These are phyloP conservation scores for Eucalyptus caleyi DNA, from an alignment of 345 rosid genomes.

Conservation along the genomic window DNA sequence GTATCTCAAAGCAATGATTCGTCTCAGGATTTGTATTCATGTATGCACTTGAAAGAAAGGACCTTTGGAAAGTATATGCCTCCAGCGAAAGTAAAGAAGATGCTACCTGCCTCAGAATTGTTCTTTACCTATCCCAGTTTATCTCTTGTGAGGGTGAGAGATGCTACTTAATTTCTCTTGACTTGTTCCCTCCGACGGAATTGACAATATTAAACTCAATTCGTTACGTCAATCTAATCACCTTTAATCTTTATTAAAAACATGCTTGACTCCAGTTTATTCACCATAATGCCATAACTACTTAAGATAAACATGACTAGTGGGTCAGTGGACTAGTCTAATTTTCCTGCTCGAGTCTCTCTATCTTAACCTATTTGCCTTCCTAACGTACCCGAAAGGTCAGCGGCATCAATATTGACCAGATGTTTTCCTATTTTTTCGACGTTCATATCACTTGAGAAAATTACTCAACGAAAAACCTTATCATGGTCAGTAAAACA, in stretches of 20 bases:
- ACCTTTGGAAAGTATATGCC: neutral
- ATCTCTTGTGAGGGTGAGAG: no score
- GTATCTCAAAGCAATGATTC: neutral
- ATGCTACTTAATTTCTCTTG: neutral
- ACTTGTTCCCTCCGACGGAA: neutral
- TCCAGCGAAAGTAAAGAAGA: neutral
- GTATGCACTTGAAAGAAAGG: neutral
- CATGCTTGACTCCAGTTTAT: neutral
- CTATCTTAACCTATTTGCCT: neutral
- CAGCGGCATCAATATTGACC: accelerated
- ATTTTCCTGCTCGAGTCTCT: no score
- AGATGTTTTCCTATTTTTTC: neutral
- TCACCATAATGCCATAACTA: neutral
- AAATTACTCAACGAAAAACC: neutral
- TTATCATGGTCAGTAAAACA: neutral
- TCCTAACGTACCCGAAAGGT: no score
- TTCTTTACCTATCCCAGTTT: no score
- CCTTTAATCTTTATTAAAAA: no score
- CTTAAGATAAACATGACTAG: neutral
- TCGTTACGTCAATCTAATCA: neutral
- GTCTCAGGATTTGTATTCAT: neutral
- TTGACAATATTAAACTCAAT: neutral
- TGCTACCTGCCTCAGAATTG: neutral
- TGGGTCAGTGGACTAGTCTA: neutral
- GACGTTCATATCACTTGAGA: neutral